Evolutionary conservation across 257 asterid genomes (phyloP).

Genomic region (Nicotiana tomentosiformis): DNA sequence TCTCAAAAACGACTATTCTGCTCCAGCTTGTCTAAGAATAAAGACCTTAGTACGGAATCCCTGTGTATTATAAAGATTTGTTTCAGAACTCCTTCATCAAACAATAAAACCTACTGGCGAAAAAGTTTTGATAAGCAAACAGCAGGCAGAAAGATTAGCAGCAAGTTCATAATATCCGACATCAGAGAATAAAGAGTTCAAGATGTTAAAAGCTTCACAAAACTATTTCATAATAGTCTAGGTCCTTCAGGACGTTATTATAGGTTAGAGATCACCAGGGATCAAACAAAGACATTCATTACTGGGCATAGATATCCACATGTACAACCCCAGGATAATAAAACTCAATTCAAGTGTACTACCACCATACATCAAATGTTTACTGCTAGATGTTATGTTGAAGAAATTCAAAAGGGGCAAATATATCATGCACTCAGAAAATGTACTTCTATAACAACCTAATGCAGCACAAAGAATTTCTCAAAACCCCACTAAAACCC

Average conservation of each 20-base stretch:
- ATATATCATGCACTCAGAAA: background rate
- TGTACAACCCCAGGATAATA: background rate
- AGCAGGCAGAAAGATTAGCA: background rate
- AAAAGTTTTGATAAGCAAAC: background rate
- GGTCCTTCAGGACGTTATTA: background rate
- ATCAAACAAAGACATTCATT: background rate
- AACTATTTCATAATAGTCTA: background rate
- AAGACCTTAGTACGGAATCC: background rate
- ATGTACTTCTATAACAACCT: background rate
- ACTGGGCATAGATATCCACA: background rate
- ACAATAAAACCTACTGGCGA: background rate
- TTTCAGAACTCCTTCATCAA: background rate
- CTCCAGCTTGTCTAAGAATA: background rate
- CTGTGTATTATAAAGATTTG: background rate
- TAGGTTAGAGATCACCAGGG: background rate
- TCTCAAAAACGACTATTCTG: background rate
- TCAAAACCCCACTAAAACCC: slow-evolving; percentile 6
- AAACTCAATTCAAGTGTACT: background rate
- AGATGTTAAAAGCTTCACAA: background rate
- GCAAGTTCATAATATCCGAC: background rate
- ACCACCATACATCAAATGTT: slow-evolving; percentile 3
- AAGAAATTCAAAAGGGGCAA: background rate
- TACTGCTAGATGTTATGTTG: background rate
- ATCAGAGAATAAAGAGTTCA: background rate
- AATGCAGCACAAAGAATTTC: background rate